These are phyloP conservation scores for Plasmodium cynomolgi DNA, from an alignment of 169 alveolate genomes.

Conservation along the genomic window DNA sequence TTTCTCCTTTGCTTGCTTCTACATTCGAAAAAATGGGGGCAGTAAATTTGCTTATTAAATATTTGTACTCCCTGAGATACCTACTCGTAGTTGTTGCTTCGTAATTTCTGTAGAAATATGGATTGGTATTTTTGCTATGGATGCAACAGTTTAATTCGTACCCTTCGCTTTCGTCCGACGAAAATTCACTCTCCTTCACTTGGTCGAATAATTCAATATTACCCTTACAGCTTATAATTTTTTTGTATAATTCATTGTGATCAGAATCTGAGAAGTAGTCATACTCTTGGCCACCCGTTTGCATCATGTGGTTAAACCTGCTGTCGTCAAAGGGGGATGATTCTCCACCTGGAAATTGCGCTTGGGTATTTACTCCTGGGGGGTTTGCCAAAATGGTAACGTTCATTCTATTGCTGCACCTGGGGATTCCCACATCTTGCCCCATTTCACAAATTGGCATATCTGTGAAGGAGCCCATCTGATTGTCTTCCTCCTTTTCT, in stretches of 20 bases:
- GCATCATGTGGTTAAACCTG: background rate
- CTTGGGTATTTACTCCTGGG: background rate
- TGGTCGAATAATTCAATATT: conserved; percentile 7
- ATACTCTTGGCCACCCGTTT: background rate
- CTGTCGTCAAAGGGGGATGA: background rate
- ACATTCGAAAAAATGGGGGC: conserved; percentile 34
- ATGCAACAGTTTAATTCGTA: conserved; percentile 68
- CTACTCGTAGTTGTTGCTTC: conserved; percentile 16
- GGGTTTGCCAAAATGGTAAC: background rate
- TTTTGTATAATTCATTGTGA: conserved; percentile 27
- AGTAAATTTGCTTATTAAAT: conserved; percentile 64
- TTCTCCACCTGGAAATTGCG: background rate
- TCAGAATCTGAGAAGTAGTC: conserved; percentile 30
- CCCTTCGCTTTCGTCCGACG: conserved; percentile 75
- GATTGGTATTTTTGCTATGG: conserved; percentile 40
- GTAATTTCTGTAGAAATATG: conserved; percentile 47
- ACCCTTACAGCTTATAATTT: background rate
- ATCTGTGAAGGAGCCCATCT: background rate
- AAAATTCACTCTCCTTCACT: conserved; percentile 7
- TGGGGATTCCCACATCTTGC: background rate
- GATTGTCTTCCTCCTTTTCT: background rate
- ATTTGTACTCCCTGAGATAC: conserved; percentile 53
- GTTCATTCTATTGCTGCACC: background rate
- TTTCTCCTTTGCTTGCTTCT: conserved; percentile 34
- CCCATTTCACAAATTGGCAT: background rate